Conservation (phyloP, 176 grass and related monocot genomes). For the Aechmea fasciata region DNA sequence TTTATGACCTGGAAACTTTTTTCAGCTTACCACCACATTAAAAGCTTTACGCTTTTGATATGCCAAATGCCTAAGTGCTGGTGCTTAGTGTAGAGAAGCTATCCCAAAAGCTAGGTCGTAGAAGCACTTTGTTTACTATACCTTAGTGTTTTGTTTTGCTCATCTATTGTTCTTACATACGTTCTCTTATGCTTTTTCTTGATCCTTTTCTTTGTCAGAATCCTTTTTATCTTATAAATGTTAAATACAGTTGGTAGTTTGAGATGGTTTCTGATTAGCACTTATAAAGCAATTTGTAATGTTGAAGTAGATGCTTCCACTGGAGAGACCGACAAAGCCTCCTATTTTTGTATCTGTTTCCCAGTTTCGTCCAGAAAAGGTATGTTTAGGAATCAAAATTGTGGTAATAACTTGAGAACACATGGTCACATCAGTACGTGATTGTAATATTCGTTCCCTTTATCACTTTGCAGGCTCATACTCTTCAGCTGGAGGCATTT, state of each 20-base stretch:
- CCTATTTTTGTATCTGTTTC: conserved; percentile 87
- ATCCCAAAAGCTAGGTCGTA: too few relatives aligned
- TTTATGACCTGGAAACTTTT: too few relatives aligned
- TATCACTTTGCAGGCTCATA: conserved; percentile 51
- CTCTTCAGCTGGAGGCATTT: conserved; percentile 91
- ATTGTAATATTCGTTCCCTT: conserved; percentile 4
- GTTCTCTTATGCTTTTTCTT: conserved; percentile 11
- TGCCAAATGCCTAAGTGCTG: too few relatives aligned
- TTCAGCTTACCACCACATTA: too few relatives aligned
- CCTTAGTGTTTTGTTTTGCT: too few relatives aligned
- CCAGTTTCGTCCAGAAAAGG: conserved; percentile 98
- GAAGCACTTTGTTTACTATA: too few relatives aligned
- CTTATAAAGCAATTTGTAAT: conserved; percentile 36
- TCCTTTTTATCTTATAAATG: not conserved
- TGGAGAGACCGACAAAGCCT: conserved; percentile 49
- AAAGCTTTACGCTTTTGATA: too few relatives aligned
- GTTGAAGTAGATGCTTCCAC: conserved; percentile 52
- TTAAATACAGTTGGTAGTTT: not conserved
- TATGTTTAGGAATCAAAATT: conserved; percentile 15
- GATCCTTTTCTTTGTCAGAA: too few relatives aligned
- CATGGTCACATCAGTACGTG: not conserved
- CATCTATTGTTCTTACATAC: not conserved
- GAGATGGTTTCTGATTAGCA: not conserved
- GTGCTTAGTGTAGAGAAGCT: too few relatives aligned
- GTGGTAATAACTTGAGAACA: not conserved